Base-by-base conservation (phyloP, 768 basidiomycete species). In the Pisolithus sp. region DNA sequence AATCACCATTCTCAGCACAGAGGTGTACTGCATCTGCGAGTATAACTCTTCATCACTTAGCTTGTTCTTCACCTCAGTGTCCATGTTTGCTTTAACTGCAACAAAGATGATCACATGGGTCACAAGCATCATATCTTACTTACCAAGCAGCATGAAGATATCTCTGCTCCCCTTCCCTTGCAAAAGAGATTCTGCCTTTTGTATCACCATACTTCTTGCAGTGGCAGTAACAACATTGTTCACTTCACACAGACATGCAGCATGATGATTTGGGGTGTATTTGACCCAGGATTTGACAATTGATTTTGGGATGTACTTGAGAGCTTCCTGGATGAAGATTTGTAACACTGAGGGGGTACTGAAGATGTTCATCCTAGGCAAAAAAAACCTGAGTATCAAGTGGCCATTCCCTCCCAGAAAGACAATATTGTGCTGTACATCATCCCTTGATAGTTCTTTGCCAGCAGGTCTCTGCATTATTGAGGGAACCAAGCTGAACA, bases 401-500 rank as follows among this genome's bases (percentile, higher is more conserved):
- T 17, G n/a, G 38, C 38, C 38, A 13, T 20, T 2, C 5, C n/a
- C 31, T 31, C n/a, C 2, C 45, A 10, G 23, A 7, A 6, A 53
- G 18, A 39, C 49, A 2, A 23, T 26, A 34, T 7, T 4, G n/a
- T 13, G 26, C 50, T 48, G 12, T 26, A 50, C 49, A 51, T 31
- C n/a, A 49, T 20, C 43, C 31, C 50, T n/a, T 15, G 49, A 36
- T 55, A 57, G 7, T 20, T 21, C 17, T 36, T 50, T 28, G 42
- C 56, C 13, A 57, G 44, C 4, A 21, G 18, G 31, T 46, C 9
- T 55, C 28, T 5, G 55, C 18, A 31, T 52, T 30, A 4, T 72
- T 59, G 15, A 75, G 70, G 53, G 73, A 57, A 3, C 68, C 70
- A 37, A 80, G 79, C 24, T 68, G 68, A 55, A 79, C 72, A 49